Conservation (phyloP, 192 early-diverging fungal species). For the Spinellus fusiger region DNA sequence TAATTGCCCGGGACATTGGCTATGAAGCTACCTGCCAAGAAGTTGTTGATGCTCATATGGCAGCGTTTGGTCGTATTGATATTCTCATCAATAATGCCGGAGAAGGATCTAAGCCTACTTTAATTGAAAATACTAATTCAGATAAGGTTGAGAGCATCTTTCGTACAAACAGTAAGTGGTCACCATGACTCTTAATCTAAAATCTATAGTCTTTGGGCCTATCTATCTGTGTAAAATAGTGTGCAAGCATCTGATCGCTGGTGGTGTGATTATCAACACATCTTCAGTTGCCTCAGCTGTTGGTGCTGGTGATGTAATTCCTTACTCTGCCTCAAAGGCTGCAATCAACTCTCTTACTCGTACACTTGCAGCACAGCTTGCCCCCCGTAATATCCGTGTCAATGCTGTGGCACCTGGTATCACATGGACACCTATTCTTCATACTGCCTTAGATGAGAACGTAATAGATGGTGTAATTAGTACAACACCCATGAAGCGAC, state of each 20-base stretch:
- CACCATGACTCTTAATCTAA: neutral
- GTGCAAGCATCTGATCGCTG: conserved; percentile 34
- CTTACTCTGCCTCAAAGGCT: conserved; percentile 49
- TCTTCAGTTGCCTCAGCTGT: conserved; percentile 46
- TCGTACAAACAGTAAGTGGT: conserved; percentile 29
- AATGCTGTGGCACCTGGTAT: conserved; percentile 52
- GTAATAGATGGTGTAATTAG: conserved; percentile 37
- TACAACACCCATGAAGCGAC: conserved; percentile 37
- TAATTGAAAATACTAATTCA: conserved; percentile 31
- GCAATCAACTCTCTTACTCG: conserved; percentile 49
- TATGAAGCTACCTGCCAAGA: conserved; percentile 34
- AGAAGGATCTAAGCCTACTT: conserved; percentile 34
- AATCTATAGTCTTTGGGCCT: conserved; percentile 31
- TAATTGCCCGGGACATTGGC: conserved; percentile 37
- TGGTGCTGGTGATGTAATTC: conserved; percentile 37
- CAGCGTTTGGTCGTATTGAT: conserved; percentile 36
- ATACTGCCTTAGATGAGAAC: conserved; percentile 32
- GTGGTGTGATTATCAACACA: conserved; percentile 44
- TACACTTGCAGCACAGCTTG: conserved; percentile 39
- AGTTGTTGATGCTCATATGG: conserved; percentile 32
- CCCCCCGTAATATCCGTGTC: conserved; percentile 39
- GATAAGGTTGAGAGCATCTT: conserved; percentile 46
- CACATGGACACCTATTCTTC: conserved; percentile 48
- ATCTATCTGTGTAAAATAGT: conserved; percentile 46
- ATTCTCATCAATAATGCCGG: conserved; percentile 40